Conservation (phyloP, 805 yeast genomes). For the Pichia phayaonensis region DNA sequence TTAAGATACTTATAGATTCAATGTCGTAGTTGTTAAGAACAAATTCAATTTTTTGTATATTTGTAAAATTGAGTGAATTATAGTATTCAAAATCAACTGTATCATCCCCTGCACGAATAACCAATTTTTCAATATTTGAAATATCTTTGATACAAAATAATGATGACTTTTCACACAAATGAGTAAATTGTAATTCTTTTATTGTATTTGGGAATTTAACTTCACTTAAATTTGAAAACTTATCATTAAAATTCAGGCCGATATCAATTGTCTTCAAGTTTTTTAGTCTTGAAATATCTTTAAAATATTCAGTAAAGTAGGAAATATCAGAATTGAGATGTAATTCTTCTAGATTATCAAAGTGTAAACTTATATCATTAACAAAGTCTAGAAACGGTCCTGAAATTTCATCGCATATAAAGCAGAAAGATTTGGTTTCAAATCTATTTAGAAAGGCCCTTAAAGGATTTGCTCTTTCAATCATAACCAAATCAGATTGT, state of each 20-base stretch:
- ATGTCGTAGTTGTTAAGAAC: neutral
- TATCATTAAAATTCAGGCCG: neutral
- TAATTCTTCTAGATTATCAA: neutral
- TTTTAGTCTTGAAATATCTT: too few species aligned
- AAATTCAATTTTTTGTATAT: neutral
- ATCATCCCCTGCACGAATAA: neutral
- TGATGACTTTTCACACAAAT: neutral
- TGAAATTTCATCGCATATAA: neutral
- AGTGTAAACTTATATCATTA: too few species aligned
- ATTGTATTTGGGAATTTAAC: neutral
- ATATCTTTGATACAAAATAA: too few species aligned
- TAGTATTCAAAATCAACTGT: neutral
- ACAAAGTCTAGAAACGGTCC: too few species aligned
- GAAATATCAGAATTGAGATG: neutral
- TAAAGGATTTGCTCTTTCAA: too few species aligned
- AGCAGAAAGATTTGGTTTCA: too few species aligned
- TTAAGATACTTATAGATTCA: neutral
- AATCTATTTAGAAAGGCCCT: too few species aligned
- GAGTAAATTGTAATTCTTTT: neutral
- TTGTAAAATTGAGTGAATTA: neutral
- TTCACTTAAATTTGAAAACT: too few species aligned
- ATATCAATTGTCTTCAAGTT: neutral
- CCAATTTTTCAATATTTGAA: too few species aligned
- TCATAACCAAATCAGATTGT: too few species aligned
- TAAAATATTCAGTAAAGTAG: neutral